These are phyloP conservation scores for Septoria petroselini DNA, from an alignment of 2,329 filamentous ascomycete species.

Conservation along the genomic window DNA sequence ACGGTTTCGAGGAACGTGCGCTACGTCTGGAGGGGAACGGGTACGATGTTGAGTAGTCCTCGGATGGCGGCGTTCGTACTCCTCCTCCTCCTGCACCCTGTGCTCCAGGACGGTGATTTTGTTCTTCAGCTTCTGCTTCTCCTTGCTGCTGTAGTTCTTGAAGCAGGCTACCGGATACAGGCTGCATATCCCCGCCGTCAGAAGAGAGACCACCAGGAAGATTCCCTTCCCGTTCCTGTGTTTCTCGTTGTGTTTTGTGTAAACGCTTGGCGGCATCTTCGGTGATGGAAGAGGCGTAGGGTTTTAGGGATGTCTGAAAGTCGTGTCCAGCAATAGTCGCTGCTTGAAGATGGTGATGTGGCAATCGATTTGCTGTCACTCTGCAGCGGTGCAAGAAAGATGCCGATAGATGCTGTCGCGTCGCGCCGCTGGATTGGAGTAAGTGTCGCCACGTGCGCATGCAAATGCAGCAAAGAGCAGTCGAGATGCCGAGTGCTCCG, in stretches of 20 bases:
- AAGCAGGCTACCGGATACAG: constrained; percentile 38
- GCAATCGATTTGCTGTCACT: background rate
- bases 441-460: background rate
- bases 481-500: background rate
- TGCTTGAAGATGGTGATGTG: background rate
- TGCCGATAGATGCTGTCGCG: background rate
- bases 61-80: constrained; percentile 25
- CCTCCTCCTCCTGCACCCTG: constrained; percentile 29
- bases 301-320: constrained; percentile 12
- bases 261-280: constrained; percentile 27
- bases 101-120: constrained; percentile 30
- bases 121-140: constrained; percentile 29
- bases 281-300: constrained; percentile 9
- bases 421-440: background rate
- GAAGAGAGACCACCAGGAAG: constrained; percentile 33
- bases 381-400: constrained; percentile 36
- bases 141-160: constrained; percentile 38
- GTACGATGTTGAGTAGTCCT: constrained; percentile 29
- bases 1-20: constrained; percentile 25
- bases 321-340: constrained; percentile 4
- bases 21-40: constrained; percentile 32
- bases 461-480: background rate
- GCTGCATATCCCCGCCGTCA: constrained; percentile 38
- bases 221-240: constrained; percentile 35
- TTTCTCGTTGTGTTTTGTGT: constrained; percentile 35